Conservation (phyloP, 768 basidiomycete genomes). For the Aureoboletus auriporus region DNA sequence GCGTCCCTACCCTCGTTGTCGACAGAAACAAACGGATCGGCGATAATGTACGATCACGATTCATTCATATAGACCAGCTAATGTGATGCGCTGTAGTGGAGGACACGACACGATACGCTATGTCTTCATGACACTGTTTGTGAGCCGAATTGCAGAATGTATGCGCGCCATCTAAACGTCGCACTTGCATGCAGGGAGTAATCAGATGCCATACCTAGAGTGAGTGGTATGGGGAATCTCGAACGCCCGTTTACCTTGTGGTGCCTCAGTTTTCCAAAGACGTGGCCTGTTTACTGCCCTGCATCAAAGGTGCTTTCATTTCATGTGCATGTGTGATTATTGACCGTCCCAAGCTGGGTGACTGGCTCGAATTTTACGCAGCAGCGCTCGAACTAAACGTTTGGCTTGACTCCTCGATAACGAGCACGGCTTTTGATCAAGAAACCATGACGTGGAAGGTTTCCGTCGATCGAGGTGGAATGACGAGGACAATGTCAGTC, state of each 20-base stretch:
- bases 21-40: constrained; percentile 50
- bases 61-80: background rate
- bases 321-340: background rate
- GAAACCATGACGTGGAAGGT: constrained; percentile 41
- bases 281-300: constrained; percentile 49
- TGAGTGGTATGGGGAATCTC: constrained; percentile 22
- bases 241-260: background rate
- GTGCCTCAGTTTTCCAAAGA: constrained; percentile 43
- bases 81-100: constrained; percentile 33
- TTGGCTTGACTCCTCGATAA: constrained; percentile 48
- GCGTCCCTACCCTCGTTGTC: constrained; percentile 49
- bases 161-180: constrained; percentile 2
- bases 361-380: constrained; percentile 63
- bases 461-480: constrained; percentile 29
- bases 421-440: constrained; percentile 31
- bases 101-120: constrained; percentile 52
- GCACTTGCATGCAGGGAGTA: constrained; percentile 34
- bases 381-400: constrained; percentile 55
- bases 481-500: constrained; percentile 31
- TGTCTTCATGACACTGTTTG: constrained; percentile 50
- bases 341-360: constrained; percentile 40
- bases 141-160: constrained; percentile 26
- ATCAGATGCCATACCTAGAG: constrained; percentile 55
- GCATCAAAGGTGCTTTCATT: constrained; percentile 40
- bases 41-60: constrained; percentile 32